Base-by-base conservation (phyloP, 2,329 filamentous ascomycete genomes). In the Neonectria hederae region DNA sequence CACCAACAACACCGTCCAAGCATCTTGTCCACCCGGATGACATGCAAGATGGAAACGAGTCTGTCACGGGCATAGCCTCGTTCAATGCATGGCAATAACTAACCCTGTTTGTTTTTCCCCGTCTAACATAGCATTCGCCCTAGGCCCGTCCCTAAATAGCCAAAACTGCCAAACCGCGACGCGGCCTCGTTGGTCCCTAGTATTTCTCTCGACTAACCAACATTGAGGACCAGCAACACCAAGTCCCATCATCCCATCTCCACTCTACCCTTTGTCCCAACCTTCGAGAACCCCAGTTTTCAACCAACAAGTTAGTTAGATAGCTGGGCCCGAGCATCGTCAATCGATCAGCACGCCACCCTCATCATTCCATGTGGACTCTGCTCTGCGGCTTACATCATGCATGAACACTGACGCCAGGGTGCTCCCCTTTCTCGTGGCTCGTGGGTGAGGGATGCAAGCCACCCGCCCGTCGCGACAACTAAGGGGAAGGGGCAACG, bases 311-410 rank as follows among this genome's bases (percentile, higher is more conserved):
- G 5, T 38, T 40, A 28, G 9, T 38, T 54, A n/a, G n/a, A n/a
- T n/a, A n/a, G n/a, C n/a, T n/a, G n/a, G 51, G 51, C 21, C 51
- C 32, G 6, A 60, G 58, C 51, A 30, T 10, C 14, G 26, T 26
- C 32, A 35, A 28, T 60, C 48, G 28, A 62, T 62, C 59, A 53
- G 54, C 59, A 62, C 59, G 46, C 46, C 42, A 45, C 46, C n/a
- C 19, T 3, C 30, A 53, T 53, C 10, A 11, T n/a, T n/a, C 24
- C 24, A 32, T 21, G 28, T 26, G 32, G 32, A 11, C 30, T 35
- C 30, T 11, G 26, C 42, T 11, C 28, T 24, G 21, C 40, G 53
- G 42, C 43, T 62, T 49, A 52, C 59, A 62, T 62, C 35, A 38
- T 38, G 48, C 48, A 51, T 51, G 32, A 42, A 49, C 54, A 59